These are phyloP conservation scores for Barnettozyma botsteinii DNA, from an alignment of 805 yeast species.

Conservation along the genomic window DNA sequence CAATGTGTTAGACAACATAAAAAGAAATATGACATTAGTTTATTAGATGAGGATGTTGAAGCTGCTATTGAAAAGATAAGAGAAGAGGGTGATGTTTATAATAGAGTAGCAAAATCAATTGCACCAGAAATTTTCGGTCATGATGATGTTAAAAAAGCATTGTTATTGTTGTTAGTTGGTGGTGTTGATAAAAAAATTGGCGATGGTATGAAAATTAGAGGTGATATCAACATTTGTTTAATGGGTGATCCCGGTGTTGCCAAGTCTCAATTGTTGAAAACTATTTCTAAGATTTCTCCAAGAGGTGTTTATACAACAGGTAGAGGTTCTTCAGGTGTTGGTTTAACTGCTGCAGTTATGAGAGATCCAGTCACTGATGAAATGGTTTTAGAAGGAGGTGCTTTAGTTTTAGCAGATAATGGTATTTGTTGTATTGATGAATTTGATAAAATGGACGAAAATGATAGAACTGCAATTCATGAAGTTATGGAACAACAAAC, in stretches of 20 bases:
- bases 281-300: slow-evolving; percentile 89
- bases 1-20: slow-evolving; percentile 85
- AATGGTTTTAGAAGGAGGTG: slow-evolving; percentile 98
- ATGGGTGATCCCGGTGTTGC: slow-evolving; percentile 99
- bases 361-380: slow-evolving; percentile 98
- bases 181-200: slow-evolving; percentile 94
- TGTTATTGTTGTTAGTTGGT: slow-evolving; percentile 79
- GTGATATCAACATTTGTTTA: slow-evolving; percentile 89
- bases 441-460: slow-evolving; percentile 97
- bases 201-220: slow-evolving; percentile 96
- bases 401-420: slow-evolving; percentile 91
- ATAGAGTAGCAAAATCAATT: slow-evolving; percentile 75
- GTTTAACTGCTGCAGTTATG: slow-evolving; percentile 98
- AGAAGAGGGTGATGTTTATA: slow-evolving; percentile 65
- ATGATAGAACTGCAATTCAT: slow-evolving; percentile 94
- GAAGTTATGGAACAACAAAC: slow-evolving; percentile 99
- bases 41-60: slow-evolving; percentile 50
- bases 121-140: slow-evolving; percentile 98
- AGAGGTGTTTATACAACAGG: slow-evolving; percentile 97
- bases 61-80: slow-evolving; percentile 50
- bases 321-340: slow-evolving; percentile 98
- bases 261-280: slow-evolving; percentile 89
- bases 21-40: slow-evolving; percentile 69
- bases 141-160: slow-evolving; percentile 85
- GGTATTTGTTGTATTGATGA: slow-evolving; percentile 99